Evolutionary conservation across 2,329 filamentous ascomycete genomes (phyloP).

Genomic region (Eutypa lata): DNA sequence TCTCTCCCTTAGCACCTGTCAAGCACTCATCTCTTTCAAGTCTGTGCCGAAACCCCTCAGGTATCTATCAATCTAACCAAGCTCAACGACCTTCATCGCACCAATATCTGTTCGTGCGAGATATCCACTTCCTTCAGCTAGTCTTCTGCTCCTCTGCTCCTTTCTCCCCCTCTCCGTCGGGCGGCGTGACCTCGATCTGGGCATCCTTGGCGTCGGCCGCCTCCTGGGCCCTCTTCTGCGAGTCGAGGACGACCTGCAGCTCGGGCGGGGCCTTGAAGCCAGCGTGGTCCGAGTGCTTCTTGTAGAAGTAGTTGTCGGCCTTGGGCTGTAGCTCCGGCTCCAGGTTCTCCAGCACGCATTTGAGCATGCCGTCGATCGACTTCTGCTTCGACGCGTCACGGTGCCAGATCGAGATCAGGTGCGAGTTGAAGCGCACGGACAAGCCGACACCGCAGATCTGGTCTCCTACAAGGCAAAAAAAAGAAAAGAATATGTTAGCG

Average conservation of each 20-base stretch:
- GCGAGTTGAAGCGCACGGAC: conserved; percentile 83
- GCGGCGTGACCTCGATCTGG: not conserved
- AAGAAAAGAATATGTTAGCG: conserved; percentile 4
- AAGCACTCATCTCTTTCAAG: too few relatives aligned
- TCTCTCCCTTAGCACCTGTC: too few relatives aligned
- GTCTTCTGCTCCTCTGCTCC: too few relatives aligned
- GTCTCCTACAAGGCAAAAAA: conserved; percentile 51
- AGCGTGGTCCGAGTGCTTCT: conserved; percentile 84
- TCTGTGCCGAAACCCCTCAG: too few relatives aligned
- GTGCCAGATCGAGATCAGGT: conserved; percentile 91
- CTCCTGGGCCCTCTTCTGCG: conserved; percentile 48
- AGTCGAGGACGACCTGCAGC: conserved; percentile 56
- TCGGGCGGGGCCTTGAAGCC: conserved; percentile 69
- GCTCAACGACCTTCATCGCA: too few relatives aligned
- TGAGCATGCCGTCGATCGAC: conserved; percentile 72
- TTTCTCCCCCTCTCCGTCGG: not conserved
- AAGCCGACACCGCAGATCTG: conserved; percentile 89
- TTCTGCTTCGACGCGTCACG: conserved; percentile 77
- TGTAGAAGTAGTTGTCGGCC: conserved; percentile 74
- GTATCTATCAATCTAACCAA: too few relatives aligned
- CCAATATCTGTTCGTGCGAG: too few relatives aligned
- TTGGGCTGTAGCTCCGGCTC: conserved; percentile 71
- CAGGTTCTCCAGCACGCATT: conserved; percentile 70
- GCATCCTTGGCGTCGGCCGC: conserved; percentile 21
- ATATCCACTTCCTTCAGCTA: too few relatives aligned